Base-by-base conservation (phyloP, 768 basidiomycete genomes). In the Hypholoma sublateritium region DNA sequence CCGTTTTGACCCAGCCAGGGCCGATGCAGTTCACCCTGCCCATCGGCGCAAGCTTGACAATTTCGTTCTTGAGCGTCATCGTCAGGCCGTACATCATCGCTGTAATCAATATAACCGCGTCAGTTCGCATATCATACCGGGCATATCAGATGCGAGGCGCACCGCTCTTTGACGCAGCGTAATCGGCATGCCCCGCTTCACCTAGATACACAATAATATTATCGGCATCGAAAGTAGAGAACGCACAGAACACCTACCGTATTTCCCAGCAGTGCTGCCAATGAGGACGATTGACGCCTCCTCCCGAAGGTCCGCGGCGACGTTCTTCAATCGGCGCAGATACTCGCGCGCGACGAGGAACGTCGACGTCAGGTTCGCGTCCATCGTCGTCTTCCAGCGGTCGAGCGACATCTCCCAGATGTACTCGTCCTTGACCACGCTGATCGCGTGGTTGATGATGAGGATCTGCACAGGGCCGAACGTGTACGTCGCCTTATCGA, bases 71-170 rank as follows among this genome's bases (percentile, higher is more conserved):
- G 61, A 91, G 75, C 4, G 83, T 76, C 62, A 85, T 70, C 3
- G 81, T 82, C 34, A 91, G 65, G 1, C 88, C 90, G 59, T 88
- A 86, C 88, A 89, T 89, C 74, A 88, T 77, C 4, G 82, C 87
- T 87, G 17, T 16, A 34, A 48, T 25, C 17, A 9, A 34, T 5
- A 12, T 11, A 34, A 19, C 5, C 12, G 24, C 16, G 43, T 5
- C 58, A 5, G 11, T 16, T 36, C 13, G 42, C 51, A 4, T 21
- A 28, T 1, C 8, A 19, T 50, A 5, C 1, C 12, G 2, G 11
- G 12, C 17, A 34, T n/a, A 19, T 3, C 16, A 21, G 21, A 13
- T 11, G 36, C 4, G 13, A 14, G 0, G 62, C 79, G 44, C 62
- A 88, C 87, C 87, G 62, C 87, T 88, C 73, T 88, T 89, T 5